Evolutionary conservation across 768 basidiomycete genomes (phyloP), one percentile per base, ranked within the genome.

Genomic region (Vararia minispora): DNA sequence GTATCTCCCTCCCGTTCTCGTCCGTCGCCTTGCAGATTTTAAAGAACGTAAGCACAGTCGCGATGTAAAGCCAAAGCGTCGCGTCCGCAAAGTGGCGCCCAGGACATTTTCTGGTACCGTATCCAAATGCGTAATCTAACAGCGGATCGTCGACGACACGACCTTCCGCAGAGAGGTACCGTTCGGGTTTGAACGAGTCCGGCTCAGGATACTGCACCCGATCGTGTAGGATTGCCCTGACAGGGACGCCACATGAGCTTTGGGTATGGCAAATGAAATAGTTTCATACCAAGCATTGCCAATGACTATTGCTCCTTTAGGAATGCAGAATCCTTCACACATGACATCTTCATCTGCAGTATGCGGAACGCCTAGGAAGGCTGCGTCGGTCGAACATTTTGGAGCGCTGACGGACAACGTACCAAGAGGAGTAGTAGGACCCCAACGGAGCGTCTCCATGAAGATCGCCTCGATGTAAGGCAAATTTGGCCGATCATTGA

Each of bases 221-320:
- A 28, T 53, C 50, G 22, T 53, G 52, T 28, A 51, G 42, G 39
- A 53, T 47, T 10, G 43, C 51, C 51, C 50, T 44, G 30, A 9
- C 24, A 35, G 25, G 28, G 6, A 40, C 23, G 9, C 9, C 21
- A 13, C 9, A 16, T 12, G 8, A 9, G 4, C 5, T 6, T 6
- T 1, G 4, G 10, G 9, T 12, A 5, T 10, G 3, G 11, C 13
- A n/a, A 3, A 2, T 3, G 6, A 20, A 5, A 31, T n/a, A n/a
- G n/a, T n/a, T n/a, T n/a, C 35, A n/a, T 12, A 37, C 35, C 42
- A 44, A 4, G 42, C 33, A 22, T 44, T 40, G 13, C 33, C 28
- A 6, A 40, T 23, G 2, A 40, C 42, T 3, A 34, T 44, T 38
- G 33, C 30, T 12, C 42, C 42, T n/a, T 40, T 35, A 5, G 38